Conservation (phyloP, 169 alveolate genomes). For the Theileria annulata region DNA sequence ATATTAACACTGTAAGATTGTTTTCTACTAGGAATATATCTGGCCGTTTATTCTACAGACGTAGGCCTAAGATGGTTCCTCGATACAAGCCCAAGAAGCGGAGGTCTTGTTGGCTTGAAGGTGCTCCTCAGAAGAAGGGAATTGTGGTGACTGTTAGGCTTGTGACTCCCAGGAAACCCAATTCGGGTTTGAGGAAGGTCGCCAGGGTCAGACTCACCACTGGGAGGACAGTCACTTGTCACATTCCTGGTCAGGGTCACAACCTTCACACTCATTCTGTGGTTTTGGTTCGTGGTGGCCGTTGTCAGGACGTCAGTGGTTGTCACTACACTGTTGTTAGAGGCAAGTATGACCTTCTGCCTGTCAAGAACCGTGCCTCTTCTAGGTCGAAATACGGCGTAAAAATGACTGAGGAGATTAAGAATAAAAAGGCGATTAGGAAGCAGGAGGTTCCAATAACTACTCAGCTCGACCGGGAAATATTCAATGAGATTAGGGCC, state of each 20-base stretch:
- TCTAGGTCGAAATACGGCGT: constrained; percentile 79
- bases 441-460: constrained; percentile 70
- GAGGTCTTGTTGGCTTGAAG: constrained; percentile 82
- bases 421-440: constrained; percentile 47
- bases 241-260: constrained; percentile 85
- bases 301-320: constrained; percentile 84
- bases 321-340: constrained; percentile 83
- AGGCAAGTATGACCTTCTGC: constrained; percentile 81
- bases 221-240: constrained; percentile 79
- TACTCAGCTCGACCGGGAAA: constrained; percentile 69
- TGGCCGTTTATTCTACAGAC: constrained; percentile 76
- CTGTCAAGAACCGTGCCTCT: constrained; percentile 80
- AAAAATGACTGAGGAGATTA: constrained; percentile 41
- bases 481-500: constrained; percentile 60
- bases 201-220: constrained; percentile 83
- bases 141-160: constrained; percentile 76
- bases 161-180: constrained; percentile 83
- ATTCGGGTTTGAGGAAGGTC: constrained; percentile 82
- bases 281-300: constrained; percentile 83
- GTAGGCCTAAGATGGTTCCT: constrained; percentile 81
- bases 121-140: constrained; percentile 81
- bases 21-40: constrained; percentile 76
- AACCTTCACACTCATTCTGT: constrained; percentile 81
- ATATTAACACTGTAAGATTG: neutral
- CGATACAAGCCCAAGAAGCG: constrained; percentile 77